Evolutionary conservation across 306 rosid genomes (phyloP).

Genomic region (Acacia melanoxylon): DNA sequence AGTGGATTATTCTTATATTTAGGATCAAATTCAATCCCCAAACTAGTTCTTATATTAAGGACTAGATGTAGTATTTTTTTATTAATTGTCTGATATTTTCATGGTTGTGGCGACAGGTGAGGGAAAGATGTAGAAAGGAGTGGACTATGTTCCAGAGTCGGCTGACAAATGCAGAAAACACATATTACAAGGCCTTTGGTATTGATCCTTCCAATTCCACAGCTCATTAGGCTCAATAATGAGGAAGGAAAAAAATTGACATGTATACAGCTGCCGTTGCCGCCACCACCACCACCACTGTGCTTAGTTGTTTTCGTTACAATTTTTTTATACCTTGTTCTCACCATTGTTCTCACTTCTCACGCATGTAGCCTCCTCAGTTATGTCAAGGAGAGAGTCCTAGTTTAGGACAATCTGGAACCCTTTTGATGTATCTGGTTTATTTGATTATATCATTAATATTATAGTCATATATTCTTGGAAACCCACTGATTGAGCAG

Average conservation of each 20-base stretch:
- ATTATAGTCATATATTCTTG: not conserved
- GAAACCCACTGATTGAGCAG: not conserved
- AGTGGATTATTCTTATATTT: no score
- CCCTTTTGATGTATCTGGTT: not conserved
- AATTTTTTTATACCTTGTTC: conserved; percentile 2
- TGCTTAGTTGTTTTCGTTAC: conserved; percentile 28
- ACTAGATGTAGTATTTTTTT: not conserved
- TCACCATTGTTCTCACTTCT: not conserved
- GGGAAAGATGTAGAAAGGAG: conserved; percentile 90
- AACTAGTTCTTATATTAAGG: no score
- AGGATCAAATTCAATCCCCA: no score
- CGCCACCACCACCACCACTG: not conserved
- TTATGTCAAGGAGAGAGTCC: conserved; percentile 24
- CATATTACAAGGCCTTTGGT: conserved; percentile 56
- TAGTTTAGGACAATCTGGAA: conserved; percentile 26
- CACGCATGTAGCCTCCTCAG: conserved; percentile 24
- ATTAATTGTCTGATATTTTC: not conserved
- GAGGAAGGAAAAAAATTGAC: not conserved
- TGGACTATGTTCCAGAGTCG: conserved; percentile 94
- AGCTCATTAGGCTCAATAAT: conserved; percentile 38
- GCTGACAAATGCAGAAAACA: conserved; percentile 66
- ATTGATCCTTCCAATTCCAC: conserved; percentile 45
- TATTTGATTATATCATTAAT: not conserved
- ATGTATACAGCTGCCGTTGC: conserved; percentile 25
- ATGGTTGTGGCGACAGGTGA: conserved; percentile 56